Base-by-base conservation (phyloP, 768 basidiomycete species). In the Tubosaeta brunneosetosa region DNA sequence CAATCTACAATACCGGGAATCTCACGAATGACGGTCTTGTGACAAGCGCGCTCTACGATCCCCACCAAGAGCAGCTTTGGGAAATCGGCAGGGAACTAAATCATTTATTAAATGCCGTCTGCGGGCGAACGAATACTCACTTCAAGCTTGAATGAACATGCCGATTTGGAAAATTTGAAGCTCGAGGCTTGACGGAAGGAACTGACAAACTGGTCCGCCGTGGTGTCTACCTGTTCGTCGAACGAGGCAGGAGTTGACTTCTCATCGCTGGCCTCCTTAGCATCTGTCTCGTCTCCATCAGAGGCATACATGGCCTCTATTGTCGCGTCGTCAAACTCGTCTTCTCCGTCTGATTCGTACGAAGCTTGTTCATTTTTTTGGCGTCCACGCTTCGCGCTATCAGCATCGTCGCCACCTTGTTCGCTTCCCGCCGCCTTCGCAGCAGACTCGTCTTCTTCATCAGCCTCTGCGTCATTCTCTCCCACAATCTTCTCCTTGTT, bases 41-140 rank as follows among this genome's bases (percentile, higher is more conserved):
- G 77, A 69, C 94, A 97, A 11, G 86, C 82, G 49, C 86, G 79
- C 67, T 98, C 97, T 51, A 98, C 79, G 55, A 99, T 84, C 44
- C 94, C 95, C 44, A 98, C 92, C 40, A 99, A 79, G 19, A 99
- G 77, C 32, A 99, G 77, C 70, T 98, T 98, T 11, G 94, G 94
- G 66, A 93, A 86, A 61, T 90, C 84, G 41, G 88, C 81, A 11
- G 80, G 75, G 73, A 98, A 94, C 93, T 98, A 55, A n/a, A 42
- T 31, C 29, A 6, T 7, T 14, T 14, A 41, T 55, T 37, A 49
- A 47, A 27, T 19, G 10, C 16, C 38, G 29, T 47, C 22, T 33
- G n/a, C 6, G 3, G 6, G 32, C 31, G 34, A 51, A n/a, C 12
- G 19, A 49, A 46, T 22, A 70, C 85, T 61, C 63, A 94, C 95